Evolutionary conservation across 2,329 filamentous ascomycete genomes (phyloP).

Genomic region (Neopestalotiopsis sp.): DNA sequence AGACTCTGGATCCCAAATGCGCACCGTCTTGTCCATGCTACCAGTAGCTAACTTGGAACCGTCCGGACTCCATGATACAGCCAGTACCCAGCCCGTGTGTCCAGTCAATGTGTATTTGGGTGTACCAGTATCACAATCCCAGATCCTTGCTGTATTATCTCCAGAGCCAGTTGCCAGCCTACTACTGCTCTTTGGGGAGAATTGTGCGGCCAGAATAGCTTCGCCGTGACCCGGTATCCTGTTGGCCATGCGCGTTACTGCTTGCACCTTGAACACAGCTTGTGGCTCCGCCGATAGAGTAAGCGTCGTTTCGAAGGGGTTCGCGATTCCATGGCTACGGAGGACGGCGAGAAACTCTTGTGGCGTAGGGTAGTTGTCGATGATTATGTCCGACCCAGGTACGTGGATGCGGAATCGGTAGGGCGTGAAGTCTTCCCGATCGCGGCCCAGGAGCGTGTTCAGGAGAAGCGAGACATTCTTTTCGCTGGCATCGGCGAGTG

Average conservation of each 20-base stretch:
- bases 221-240: constrained; percentile 91
- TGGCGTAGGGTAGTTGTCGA: constrained; percentile 59
- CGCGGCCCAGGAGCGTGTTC: constrained; percentile 81
- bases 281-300: constrained; percentile 75
- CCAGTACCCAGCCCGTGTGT: constrained; percentile 89
- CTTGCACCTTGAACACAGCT: constrained; percentile 91
- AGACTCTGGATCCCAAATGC: constrained; percentile 85
- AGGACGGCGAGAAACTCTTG: constrained; percentile 58
- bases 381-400: constrained; percentile 55
- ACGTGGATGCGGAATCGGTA: constrained; percentile 68
- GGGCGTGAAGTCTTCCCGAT: constrained; percentile 64
- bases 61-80: constrained; percentile 86
- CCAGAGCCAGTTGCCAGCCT: constrained; percentile 87
- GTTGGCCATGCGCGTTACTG: constrained; percentile 87
- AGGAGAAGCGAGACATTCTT: constrained; percentile 88
- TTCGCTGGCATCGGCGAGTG: constrained; percentile 82
- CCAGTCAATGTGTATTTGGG: constrained; percentile 85
- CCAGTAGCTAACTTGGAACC: constrained; percentile 83
- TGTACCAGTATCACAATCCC: constrained; percentile 94
- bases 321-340: constrained; percentile 61
- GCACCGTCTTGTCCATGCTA: constrained; percentile 84
- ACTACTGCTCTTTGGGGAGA: constrained; percentile 79
- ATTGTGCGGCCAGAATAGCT: constrained; percentile 84
- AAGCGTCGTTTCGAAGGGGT: constrained; percentile 61
- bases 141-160: constrained; percentile 89